phyloP scores from a whole-genome alignment of 768 basidiomycete species.

The Coprinopsis marcescibilis region DNA sequence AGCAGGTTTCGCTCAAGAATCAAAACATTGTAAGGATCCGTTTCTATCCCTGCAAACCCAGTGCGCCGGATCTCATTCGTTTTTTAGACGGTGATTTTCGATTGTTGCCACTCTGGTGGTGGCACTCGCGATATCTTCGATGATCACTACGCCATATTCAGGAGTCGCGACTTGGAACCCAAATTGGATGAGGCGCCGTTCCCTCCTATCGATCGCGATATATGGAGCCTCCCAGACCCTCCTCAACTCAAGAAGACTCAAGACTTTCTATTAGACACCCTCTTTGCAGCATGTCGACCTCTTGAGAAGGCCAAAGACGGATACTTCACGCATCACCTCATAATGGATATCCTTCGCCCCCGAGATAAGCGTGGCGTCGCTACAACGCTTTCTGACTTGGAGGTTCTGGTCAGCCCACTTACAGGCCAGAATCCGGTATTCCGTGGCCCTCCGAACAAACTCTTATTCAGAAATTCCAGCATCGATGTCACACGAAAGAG shows the following conservation, averaged over 20 bases:
- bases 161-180: background rate
- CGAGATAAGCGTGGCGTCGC: background rate
- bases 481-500: background rate
- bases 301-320: background rate
- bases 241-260: background rate
- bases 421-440: background rate
- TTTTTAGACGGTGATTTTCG: background rate
- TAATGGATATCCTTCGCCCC: background rate
- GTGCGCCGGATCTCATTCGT: background rate
- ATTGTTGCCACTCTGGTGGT: background rate
- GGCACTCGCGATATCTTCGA: background rate
- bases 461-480: background rate
- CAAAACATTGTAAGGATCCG: background rate
- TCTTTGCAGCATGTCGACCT: background rate
- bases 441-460: background rate
- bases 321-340: background rate
- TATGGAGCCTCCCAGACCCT: background rate
- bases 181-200: background rate
- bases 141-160: background rate
- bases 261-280: background rate
- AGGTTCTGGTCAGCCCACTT: background rate
- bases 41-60: background rate
- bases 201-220: background rate
- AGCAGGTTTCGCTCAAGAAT: background rate
- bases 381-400: background rate